Conservation (phyloP, 108 stramenopile species). For the Nitzschia sp. region DNA sequence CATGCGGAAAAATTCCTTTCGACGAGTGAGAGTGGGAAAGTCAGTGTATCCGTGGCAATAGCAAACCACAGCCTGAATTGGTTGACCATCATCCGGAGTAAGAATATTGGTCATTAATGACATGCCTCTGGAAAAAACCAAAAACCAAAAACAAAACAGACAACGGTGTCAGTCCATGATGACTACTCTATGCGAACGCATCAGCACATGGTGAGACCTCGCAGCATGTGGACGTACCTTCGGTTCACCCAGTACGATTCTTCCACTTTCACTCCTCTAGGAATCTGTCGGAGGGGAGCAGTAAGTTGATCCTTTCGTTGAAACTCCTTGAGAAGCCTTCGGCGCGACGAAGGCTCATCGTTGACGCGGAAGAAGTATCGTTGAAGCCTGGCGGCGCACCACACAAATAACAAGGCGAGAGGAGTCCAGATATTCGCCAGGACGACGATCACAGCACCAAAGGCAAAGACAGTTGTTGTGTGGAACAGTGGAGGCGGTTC, state of each 20-base stretch:
- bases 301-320: constrained; percentile 38
- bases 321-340: constrained; percentile 31
- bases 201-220: not conserved
- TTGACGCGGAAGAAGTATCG: constrained; percentile 61
- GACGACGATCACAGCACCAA: constrained; percentile 8
- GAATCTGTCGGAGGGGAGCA: constrained; percentile 3
- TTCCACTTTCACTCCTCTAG: constrained; percentile 10
- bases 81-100: constrained; percentile 43
- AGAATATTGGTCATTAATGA: constrained; percentile 41
- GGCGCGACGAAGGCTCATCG: constrained; percentile 48
- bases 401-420: constrained; percentile 24
- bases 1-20: constrained; percentile 50
- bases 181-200: not conserved
- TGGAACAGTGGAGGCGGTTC: constrained; percentile 12
- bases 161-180: constrained; percentile 21
- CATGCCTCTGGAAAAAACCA: constrained; percentile 1
- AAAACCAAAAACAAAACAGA: not conserved
- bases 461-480: constrained; percentile 9
- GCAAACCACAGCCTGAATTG: constrained; percentile 59
- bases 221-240: not conserved
- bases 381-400: constrained; percentile 18
- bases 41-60: constrained; percentile 77
- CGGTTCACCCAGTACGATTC: constrained; percentile 13
- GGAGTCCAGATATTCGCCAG: constrained; percentile 36
- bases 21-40: constrained; percentile 52